phyloP scores from a whole-genome alignment of 352 stramenopile species.

The Phytophthora agathidicida region DNA sequence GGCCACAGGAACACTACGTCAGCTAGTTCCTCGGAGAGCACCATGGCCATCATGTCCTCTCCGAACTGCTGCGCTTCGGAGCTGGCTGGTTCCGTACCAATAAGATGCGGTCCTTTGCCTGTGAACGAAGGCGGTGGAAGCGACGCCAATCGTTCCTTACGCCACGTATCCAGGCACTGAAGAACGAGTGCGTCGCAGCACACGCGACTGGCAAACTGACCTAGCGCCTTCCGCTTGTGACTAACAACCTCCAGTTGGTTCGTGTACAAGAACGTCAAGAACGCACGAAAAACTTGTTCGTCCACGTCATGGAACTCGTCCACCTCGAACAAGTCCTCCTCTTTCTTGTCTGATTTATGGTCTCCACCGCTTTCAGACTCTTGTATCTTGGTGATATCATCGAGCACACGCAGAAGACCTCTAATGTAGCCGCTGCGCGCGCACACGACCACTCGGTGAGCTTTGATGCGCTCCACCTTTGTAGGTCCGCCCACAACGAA shows the following conservation, averaged over 20 bases:
- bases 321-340: conserved; percentile 34
- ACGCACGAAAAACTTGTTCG: conserved; percentile 61
- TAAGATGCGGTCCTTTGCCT: conserved; percentile 11
- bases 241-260: conserved; percentile 63
- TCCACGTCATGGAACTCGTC: conserved; percentile 69
- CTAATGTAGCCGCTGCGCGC: conserved; percentile 68
- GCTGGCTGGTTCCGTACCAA: conserved; percentile 21
- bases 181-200: conserved; percentile 53
- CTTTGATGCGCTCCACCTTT: conserved; percentile 30
- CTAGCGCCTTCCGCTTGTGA: conserved; percentile 66
- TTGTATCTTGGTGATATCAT: not conserved
- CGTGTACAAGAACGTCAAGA: conserved; percentile 76
- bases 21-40: conserved; percentile 49
- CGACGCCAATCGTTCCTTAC: conserved; percentile 34
- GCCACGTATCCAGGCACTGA: conserved; percentile 67
- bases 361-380: not conserved
- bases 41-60: conserved; percentile 57
- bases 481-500: conserved; percentile 44
- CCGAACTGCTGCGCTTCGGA: conserved; percentile 51
- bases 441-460: conserved; percentile 62
- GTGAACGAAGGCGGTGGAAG: conserved; percentile 26
- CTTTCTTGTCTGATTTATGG: conserved; percentile 1
- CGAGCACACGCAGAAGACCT: conserved; percentile 57
- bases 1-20: conserved; percentile 85
- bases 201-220: conserved; percentile 57